A percentile compares a stretch with the other conserved stretches of the same genome.
Evolutionary conservation across 2,329 filamentous ascomycete genomes (phyloP).

Genomic region (Aureobasidium musti): DNA sequence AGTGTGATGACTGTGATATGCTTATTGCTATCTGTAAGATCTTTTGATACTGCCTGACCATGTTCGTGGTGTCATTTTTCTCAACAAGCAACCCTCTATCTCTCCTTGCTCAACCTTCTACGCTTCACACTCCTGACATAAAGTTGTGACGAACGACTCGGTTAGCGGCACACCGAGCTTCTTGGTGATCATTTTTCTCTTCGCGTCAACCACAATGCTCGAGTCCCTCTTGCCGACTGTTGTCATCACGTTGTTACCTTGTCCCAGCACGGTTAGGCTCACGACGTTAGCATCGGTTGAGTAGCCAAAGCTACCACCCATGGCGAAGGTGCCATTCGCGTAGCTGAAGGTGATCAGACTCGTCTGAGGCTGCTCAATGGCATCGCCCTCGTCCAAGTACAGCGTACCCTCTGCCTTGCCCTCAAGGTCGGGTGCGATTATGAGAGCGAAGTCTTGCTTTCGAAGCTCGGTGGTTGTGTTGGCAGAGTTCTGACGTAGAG

Average conservation of each 20-base stretch:
- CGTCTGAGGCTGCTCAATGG: constrained; percentile 59
- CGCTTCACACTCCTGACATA: neutral
- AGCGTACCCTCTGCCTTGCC: constrained; percentile 67
- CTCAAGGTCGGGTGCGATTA: constrained; percentile 65
- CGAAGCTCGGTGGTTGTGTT: constrained; percentile 66
- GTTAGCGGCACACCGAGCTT: constrained; percentile 14
- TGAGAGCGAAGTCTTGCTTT: constrained; percentile 67
- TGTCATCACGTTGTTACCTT: neutral
- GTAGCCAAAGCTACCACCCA: constrained; percentile 31
- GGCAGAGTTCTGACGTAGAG: constrained; percentile 56
- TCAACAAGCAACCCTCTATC: neutral
- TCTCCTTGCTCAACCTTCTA: neutral
- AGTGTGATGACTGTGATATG: no score
- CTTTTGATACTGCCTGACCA: neutral
- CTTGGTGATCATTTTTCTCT: constrained; percentile 17
- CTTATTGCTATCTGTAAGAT: neutral
- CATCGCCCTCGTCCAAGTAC: constrained; percentile 78
- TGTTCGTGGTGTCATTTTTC: neutral
- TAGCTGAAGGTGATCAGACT: constrained; percentile 64
- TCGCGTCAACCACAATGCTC: neutral
- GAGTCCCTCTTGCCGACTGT: neutral
- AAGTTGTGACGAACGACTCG: constrained; percentile 10
- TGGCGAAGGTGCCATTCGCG: constrained; percentile 51
- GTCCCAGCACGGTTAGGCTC: constrained; percentile 18
- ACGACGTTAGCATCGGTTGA: constrained; percentile 11